phyloP scores from a whole-genome alignment of 768 basidiomycete species.

The Amanita inopinata region DNA sequence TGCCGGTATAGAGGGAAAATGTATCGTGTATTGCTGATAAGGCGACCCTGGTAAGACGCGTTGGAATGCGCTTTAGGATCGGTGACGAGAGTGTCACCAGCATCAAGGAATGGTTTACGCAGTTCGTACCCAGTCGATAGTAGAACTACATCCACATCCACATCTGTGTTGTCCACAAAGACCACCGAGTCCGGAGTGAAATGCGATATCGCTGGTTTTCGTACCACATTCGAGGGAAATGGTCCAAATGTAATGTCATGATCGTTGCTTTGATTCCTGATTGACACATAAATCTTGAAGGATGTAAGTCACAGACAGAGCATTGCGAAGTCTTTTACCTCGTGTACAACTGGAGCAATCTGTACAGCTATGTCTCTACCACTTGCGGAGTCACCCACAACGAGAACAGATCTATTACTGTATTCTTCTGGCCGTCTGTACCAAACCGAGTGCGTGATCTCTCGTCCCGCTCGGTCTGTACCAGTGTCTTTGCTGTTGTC shows the following conservation, averaged over 20 bases:
- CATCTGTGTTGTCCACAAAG: conserved; percentile 35
- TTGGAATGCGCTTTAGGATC: conserved; percentile 20
- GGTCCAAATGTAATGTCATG: background rate
- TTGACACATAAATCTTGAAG: background rate
- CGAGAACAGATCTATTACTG: conserved; percentile 31
- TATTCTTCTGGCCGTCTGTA: conserved; percentile 39
- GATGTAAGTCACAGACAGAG: background rate
- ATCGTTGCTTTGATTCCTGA: background rate
- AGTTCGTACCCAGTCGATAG: conserved; percentile 49
- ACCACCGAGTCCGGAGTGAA: conserved; percentile 35
- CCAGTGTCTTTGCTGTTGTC: conserved; percentile 13
- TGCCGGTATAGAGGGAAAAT: conserved; percentile 46
- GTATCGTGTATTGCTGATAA: conserved; percentile 42
- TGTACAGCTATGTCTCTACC: conserved; percentile 40
- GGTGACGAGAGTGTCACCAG: conserved; percentile 21
- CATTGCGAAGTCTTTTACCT: conserved; percentile 26
- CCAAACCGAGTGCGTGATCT: conserved; percentile 43
- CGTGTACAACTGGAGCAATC: conserved; percentile 25
- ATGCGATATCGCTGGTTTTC: conserved; percentile 34
- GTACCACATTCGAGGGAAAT: background rate
- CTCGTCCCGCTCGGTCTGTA: conserved; percentile 17
- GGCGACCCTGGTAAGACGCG: conserved; percentile 13
- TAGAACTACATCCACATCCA: conserved; percentile 37
- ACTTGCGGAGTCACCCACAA: conserved; percentile 36
- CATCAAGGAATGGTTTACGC: conserved; percentile 36